Evolutionary conservation across 169 alveolate species (phyloP), one percentile per base, ranked within the genome.

Genomic region (Babesia ovis): DNA sequence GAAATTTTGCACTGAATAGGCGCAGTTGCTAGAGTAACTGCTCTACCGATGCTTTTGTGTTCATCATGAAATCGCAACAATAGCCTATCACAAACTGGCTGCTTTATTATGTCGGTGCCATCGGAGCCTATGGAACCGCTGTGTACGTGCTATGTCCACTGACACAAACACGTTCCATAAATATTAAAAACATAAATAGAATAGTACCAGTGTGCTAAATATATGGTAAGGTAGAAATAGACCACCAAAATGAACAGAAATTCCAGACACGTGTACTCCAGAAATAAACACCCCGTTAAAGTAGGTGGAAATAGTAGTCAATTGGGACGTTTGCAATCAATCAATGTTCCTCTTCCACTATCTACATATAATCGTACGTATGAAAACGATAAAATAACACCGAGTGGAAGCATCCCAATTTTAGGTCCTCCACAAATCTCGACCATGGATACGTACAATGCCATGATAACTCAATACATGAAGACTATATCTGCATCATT

Each of bases 101-200:
- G n/a, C n/a, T n/a, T n/a, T n/a, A n/a, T 11, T 16, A 50, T 8
- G 11, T 16, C 20, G n/a, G 45, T 55, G 25, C 66, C 58, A 23
- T n/a, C 43, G 41, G 41, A 0, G 35, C 57, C 71, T 8, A 23
- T 61, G 71, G 34, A 39, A 43, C 71, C 57, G 41, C 22, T 23
- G 55, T 61, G 71, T 35, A 61, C 71, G 71, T 61, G 41, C 71
- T 31, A 61, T n/a, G 58, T 22, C 16, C 71, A 42, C 27, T 18
- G 41, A 39, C 35, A 3, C 27, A 34, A 61, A 31, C 1, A 23
- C 37, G 27, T 3, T 5, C 20, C 18, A 31, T 29, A 55, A 11
- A 4, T 27, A 31, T 0, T 14, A 9, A 31, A 23, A 32, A 18
- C 4, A 14, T 32, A 25, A 34, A 37, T 23, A 37, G 20, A 18